Evolutionary conservation across 73 alveolate species (phyloP).

Genomic region (Durusdinium trenchii): DNA sequence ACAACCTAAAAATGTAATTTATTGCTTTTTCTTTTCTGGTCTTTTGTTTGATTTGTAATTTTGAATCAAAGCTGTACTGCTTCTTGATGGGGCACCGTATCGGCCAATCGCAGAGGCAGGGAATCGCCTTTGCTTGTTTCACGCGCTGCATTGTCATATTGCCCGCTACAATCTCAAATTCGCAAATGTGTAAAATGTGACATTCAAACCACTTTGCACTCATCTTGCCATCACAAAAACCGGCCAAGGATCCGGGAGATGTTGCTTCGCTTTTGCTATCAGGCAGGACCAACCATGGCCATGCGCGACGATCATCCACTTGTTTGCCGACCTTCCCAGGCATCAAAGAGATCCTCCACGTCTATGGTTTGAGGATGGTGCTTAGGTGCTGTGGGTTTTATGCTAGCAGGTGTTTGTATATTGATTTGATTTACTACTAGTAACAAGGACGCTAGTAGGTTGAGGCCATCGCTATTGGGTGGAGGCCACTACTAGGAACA

Average conservation of each 20-base stretch:
- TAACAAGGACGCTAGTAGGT: too few species aligned
- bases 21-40: too few species aligned
- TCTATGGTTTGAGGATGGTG: slow-evolving; percentile 80
- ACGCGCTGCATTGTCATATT: slow-evolving; percentile 57
- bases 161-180: background rate
- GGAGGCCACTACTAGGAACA: too few species aligned
- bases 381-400: slow-evolving; percentile 12
- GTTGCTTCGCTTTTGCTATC: slow-evolving; percentile 18
- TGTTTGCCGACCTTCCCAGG: too few species aligned
- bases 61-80: too few species aligned
- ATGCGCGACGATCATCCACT: too few species aligned
- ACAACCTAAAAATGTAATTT: too few species aligned
- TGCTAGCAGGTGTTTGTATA: too few species aligned
- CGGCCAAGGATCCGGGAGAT: slow-evolving; percentile 33
- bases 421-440: too few species aligned
- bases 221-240: background rate
- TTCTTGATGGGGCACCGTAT: too few species aligned
- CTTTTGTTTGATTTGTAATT: background rate
- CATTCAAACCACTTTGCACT: background rate
- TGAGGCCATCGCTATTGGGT: too few species aligned
- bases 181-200: background rate
- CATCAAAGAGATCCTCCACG: slow-evolving; percentile 67
- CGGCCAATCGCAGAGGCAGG: slow-evolving; percentile 48
- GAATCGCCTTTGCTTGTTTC: slow-evolving; percentile 80
- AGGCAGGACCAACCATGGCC: background rate